phyloP scores from a whole-genome alignment of 2,329 filamentous ascomycete genomes.

The Colletotrichum cordylinicola region DNA sequence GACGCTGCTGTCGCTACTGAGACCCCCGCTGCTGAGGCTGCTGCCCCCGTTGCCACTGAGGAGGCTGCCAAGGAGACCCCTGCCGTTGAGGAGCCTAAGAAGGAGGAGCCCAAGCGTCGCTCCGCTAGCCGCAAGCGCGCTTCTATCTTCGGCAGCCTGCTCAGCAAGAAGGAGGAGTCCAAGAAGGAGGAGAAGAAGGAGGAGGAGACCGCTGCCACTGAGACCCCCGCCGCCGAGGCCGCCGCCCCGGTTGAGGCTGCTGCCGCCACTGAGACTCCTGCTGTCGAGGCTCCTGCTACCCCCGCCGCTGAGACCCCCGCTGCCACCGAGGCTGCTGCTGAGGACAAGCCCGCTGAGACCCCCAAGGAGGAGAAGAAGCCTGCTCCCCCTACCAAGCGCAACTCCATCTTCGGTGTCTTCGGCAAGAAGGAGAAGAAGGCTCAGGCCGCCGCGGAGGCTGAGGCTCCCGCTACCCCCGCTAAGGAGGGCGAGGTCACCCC shows the following conservation, averaged over 20 bases:
- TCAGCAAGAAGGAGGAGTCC: slow-evolving; percentile 60
- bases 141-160: slow-evolving; percentile 66
- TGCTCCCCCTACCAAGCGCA: slow-evolving; percentile 56
- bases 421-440: slow-evolving; percentile 67
- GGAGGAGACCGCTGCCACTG: slow-evolving; percentile 36
- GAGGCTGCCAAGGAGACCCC: slow-evolving; percentile 39
- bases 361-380: slow-evolving; percentile 49
- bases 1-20: slow-evolving; percentile 37
- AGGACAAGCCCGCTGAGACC: slow-evolving; percentile 39
- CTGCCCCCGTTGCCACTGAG: slow-evolving; percentile 30
- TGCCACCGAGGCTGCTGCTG: slow-evolving; percentile 34
- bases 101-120: slow-evolving; percentile 66
- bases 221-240: slow-evolving; percentile 33
- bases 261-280: slow-evolving; percentile 36
- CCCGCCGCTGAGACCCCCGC: slow-evolving; percentile 40
- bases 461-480: slow-evolving; percentile 42
- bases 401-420: slow-evolving; percentile 62
- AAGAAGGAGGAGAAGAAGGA: slow-evolving; percentile 49
- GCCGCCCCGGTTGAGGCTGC: slow-evolving; percentile 33
- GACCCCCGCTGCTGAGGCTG: slow-evolving; percentile 30
- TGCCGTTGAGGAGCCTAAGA: slow-evolving; percentile 46
- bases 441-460: slow-evolving; percentile 54
- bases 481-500: slow-evolving; percentile 49
- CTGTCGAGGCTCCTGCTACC: slow-evolving; percentile 34
- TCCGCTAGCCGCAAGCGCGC: slow-evolving; percentile 70